A percentile compares a stretch with the other conserved stretches of the same genome.
Conservation (phyloP, 2,329 filamentous ascomycete genomes). For the Neofusicoccum sp. region DNA sequence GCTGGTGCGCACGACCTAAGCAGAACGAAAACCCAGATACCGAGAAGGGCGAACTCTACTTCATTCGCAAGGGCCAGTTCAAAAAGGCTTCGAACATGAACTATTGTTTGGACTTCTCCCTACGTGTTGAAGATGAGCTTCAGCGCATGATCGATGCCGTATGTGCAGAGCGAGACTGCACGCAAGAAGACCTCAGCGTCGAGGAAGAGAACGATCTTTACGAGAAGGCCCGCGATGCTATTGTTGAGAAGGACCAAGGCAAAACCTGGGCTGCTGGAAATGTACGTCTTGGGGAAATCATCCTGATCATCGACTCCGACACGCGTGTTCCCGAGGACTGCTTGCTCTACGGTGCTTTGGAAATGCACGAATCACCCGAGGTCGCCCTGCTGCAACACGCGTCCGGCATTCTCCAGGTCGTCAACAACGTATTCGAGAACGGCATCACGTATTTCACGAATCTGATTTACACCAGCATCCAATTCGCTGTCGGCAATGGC, state of each 20-base stretch:
- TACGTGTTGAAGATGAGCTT: slow-evolving; percentile 61
- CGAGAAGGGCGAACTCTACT: slow-evolving; percentile 48
- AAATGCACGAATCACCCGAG: slow-evolving; percentile 21
- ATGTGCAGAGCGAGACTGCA: slow-evolving; percentile 20
- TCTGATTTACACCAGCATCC: slow-evolving; percentile 22
- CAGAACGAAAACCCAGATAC: slow-evolving; percentile 49
- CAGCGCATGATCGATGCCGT: not conserved
- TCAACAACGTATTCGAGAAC: slow-evolving; percentile 21
- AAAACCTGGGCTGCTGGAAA: slow-evolving; percentile 74
- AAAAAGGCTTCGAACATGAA: slow-evolving; percentile 67
- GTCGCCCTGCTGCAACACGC: slow-evolving; percentile 22
- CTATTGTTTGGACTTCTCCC: slow-evolving; percentile 62
- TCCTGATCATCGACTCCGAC: slow-evolving; percentile 50
- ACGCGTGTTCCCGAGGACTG: slow-evolving; percentile 22
- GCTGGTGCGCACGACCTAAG: slow-evolving; percentile 49
- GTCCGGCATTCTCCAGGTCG: slow-evolving; percentile 21
- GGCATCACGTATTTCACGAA: slow-evolving; percentile 23
- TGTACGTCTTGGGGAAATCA: slow-evolving; percentile 72
- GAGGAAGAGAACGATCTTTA: slow-evolving; percentile 18
- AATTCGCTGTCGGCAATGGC: slow-evolving; percentile 22
- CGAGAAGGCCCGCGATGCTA: slow-evolving; percentile 2
- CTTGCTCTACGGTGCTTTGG: slow-evolving; percentile 20
- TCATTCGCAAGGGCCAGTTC: slow-evolving; percentile 62
- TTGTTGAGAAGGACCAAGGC: slow-evolving; percentile 47
- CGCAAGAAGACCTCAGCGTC: slow-evolving; percentile 25